phyloP scores from a whole-genome alignment of 495 filamentous ascomycete genomes.

The Aspergillus carlsbadensis region DNA sequence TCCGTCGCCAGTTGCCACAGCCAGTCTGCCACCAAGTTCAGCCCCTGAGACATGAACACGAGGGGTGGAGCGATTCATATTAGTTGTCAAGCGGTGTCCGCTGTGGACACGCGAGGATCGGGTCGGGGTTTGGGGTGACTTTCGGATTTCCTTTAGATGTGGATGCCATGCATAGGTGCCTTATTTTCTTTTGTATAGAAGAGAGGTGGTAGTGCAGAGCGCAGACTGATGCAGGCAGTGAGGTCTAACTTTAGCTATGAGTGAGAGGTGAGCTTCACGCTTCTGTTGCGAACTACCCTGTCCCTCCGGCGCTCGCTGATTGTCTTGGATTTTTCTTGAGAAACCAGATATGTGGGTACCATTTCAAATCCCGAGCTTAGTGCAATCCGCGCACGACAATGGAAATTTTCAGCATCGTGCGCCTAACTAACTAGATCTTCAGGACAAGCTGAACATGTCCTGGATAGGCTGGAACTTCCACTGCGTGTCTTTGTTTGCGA shows the following conservation, averaged over 20 bases:
- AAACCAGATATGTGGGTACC: too few species aligned
- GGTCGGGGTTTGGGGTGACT: not conserved
- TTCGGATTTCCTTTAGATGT: not conserved
- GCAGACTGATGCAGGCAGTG: not conserved
- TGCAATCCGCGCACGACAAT: not conserved
- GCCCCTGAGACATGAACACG: slow-evolving; percentile 17
- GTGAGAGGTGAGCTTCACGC: too few species aligned
- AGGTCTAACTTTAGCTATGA: not conserved
- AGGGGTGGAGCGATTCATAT: slow-evolving; percentile 6
- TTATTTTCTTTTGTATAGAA: not conserved
- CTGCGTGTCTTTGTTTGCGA: not conserved
- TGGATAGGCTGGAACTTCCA: not conserved
- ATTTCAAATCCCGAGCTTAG: slow-evolving; percentile 1
- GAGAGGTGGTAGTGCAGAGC: not conserved
- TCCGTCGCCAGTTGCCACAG: too few species aligned
- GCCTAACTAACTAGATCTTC: not conserved
- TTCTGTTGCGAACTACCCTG: too few species aligned
- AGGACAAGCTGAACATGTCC: not conserved
- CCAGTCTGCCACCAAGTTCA: not conserved
- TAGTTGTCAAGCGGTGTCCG: not conserved
- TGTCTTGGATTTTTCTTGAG: too few species aligned
- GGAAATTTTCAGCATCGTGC: not conserved
- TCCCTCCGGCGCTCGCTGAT: too few species aligned
- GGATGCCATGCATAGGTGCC: slow-evolving; percentile 14
- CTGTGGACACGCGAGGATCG: not conserved